Conservation (phyloP, 148 eudicot genomes). For the Persicaria tinctoria region DNA sequence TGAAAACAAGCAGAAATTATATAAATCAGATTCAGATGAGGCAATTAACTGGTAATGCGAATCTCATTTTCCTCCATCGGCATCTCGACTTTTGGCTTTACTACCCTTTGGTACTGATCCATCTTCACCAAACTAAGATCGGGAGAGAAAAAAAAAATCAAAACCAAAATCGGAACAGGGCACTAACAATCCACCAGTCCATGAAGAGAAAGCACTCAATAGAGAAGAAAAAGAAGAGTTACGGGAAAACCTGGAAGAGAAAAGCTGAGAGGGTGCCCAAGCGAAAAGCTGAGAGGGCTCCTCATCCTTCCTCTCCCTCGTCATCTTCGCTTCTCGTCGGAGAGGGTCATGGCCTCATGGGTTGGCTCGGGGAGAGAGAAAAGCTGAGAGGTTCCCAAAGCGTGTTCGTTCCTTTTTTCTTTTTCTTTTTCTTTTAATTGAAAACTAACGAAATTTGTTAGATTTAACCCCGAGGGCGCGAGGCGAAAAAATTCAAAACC, state of each 20-base stretch:
- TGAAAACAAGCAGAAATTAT: neutral
- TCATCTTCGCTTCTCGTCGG: too few relatives aligned
- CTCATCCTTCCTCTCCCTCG: too few relatives aligned
- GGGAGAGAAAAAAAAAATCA: neutral
- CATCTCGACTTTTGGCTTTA: constrained; percentile 80
- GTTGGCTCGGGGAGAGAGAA: too few relatives aligned
- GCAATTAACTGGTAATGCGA: constrained; percentile 65
- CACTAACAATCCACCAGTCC: neutral
- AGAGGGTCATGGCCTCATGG: too few relatives aligned
- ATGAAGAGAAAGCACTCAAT: neutral
- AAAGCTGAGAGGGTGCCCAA: too few relatives aligned
- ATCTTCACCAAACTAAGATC: constrained; percentile 24
- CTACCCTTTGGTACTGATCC: constrained; percentile 96
- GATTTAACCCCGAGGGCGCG: too few relatives aligned
- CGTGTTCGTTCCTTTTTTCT: too few relatives aligned
- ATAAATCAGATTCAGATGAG: neutral
- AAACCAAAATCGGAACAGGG: neutral
- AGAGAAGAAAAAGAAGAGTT: neutral
- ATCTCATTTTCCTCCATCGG: constrained; percentile 96
- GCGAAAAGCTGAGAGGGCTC: too few relatives aligned
- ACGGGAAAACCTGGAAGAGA: constrained; percentile 23
- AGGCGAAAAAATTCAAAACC: too few relatives aligned
- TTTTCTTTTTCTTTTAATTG: too few relatives aligned
- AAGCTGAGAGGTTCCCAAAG: too few relatives aligned
- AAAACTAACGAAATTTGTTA: too few relatives aligned